phyloP scores from a whole-genome alignment of 192 early-diverging fungal genomes.

The Gigaspora rosea region DNA sequence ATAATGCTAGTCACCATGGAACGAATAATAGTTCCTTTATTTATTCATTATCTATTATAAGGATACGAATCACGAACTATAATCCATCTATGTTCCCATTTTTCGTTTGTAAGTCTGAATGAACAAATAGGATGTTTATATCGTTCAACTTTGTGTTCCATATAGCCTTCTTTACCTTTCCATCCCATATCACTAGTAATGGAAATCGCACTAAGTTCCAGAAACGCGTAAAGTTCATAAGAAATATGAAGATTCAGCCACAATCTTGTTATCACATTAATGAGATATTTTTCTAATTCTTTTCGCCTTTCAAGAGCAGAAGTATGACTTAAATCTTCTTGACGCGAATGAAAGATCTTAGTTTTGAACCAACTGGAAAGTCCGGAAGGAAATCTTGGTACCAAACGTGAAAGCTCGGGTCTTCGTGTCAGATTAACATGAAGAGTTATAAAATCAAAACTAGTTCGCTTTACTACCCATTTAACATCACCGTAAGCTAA shows the following conservation, averaged over 20 bases:
- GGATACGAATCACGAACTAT: constrained; percentile 70
- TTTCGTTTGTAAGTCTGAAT: constrained; percentile 25
- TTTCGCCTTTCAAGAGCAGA: constrained; percentile 54
- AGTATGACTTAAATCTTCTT: constrained; percentile 32
- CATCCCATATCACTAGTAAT: constrained; percentile 78
- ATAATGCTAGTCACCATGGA: too few species aligned
- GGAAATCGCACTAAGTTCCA: constrained; percentile 72
- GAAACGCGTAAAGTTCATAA: constrained; percentile 75
- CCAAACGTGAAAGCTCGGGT: constrained; percentile 35
- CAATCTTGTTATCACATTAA: constrained; percentile 56
- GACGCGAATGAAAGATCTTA: constrained; percentile 18
- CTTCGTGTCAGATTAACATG: constrained; percentile 64
- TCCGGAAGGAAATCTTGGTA: constrained; percentile 39
- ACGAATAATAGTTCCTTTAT: too few species aligned
- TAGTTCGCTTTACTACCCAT: constrained; percentile 69
- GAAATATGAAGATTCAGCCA: constrained; percentile 54
- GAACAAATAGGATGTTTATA: constrained; percentile 48
- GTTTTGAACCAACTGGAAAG: constrained; percentile 5
- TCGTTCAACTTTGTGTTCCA: constrained; percentile 66
- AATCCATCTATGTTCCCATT: constrained; percentile 71
- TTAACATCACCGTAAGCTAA: constrained; percentile 77
- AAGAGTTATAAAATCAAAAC: constrained; percentile 68
- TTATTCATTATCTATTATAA: neutral
- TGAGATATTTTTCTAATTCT: constrained; percentile 61
- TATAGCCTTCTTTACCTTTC: constrained; percentile 82